Evolutionary conservation across 768 basidiomycete genomes (phyloP).

Genomic region (Pisolithus microcarpus): DNA sequence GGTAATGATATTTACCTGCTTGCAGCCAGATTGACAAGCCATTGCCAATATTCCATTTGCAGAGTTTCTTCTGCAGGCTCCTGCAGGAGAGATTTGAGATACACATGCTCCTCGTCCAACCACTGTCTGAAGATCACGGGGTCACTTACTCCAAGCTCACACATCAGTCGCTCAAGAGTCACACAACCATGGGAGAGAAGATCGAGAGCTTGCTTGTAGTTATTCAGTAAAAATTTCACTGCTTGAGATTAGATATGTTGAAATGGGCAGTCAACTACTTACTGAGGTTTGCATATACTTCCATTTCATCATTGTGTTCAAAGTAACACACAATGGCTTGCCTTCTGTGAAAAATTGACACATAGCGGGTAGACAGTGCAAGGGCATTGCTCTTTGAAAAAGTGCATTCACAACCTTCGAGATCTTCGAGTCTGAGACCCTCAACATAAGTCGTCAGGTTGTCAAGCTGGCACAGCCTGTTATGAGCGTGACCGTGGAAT

Average conservation of each 20-base stretch:
- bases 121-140: no score
- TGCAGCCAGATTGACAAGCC: neutral
- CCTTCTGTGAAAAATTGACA: neutral
- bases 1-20: neutral
- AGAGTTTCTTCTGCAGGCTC: slow-evolving; percentile 8
- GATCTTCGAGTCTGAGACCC: slow-evolving; percentile 13
- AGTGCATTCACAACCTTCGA: slow-evolving; percentile 15
- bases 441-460: slow-evolving; percentile 9
- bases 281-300: no score
- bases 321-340: no score
- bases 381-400: slow-evolving; percentile 8
- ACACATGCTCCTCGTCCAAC: no score
- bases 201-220: no score
- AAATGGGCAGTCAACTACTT: neutral
- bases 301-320: no score
- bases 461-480: slow-evolving; percentile 14
- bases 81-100: no score
- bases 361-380: neutral
- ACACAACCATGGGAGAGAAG: no score
- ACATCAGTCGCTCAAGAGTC: no score
- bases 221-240: no score
- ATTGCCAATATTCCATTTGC: slow-evolving; percentile 12
- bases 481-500: slow-evolving; percentile 21
- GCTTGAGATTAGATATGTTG: no score
- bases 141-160: no score